Evolutionary conservation across 106 monocot species (phyloP), one percentile per base, ranked within the genome.

Genomic region (Dactylorhiza incarnata): DNA sequence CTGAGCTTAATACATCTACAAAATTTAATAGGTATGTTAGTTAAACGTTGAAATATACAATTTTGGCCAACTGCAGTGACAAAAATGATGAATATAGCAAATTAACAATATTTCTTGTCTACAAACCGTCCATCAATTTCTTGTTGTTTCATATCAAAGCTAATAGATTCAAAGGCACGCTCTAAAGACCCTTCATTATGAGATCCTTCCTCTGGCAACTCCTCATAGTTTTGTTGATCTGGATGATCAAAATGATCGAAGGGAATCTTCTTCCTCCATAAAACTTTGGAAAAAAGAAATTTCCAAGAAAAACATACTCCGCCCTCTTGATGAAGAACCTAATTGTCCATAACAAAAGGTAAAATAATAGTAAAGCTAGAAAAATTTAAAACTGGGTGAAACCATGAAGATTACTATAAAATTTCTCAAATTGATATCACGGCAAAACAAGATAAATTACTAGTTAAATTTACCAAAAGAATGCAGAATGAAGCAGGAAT

Each of bases 1-100:
- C 87, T 83, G 78, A 91, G 71, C 81, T 87, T 87, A 15, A 95
- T 84, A 73, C 91, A 95, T 75, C 94, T 95, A 75, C 44, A 85
- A 62, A 68, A 75, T 66, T 66, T 26, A 15, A 66, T 25, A 66
- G 12, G 13, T 13, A 15, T 22, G 43, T 45, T 16, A 68, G 29
- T 45, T 43, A 45, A 46, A 69, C 44, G 4, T 46, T 65, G 17
- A 45, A 45, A 68, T 45, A 69, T 45, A 69, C 15, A 6, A 6
- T 16, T 43, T 69, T n/a, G 44, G 14, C 37, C 14, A 52, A 52
- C 14, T 14, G 44, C 52, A 73, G 72, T n/a, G 17, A 26, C 17
- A 4, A 26, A 80, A 72, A 75, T 19, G 12, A 79, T 47, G 37
- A 53, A 63, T 70, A n/a, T 46, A 76, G 9, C 65, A 65, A 3